phyloP scores from a whole-genome alignment of 1,139 yeast species.

The Candida sanyaensis region DNA sequence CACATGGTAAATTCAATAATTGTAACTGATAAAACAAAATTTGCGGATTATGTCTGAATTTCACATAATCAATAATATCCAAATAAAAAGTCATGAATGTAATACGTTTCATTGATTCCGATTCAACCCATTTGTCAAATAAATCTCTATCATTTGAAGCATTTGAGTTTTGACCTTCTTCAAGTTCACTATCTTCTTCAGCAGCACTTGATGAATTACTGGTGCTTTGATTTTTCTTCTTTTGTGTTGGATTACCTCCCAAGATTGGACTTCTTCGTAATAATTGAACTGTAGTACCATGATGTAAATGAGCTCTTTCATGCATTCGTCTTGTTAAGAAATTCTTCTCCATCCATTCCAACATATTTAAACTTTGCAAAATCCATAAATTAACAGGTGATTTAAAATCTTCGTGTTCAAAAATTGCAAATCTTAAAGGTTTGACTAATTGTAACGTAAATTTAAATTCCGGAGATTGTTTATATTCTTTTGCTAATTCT shows the following conservation, averaged over 20 bases:
- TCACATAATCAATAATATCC: conserved; percentile 78
- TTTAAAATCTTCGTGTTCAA: conserved; percentile 58
- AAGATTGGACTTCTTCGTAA: conserved; percentile 72
- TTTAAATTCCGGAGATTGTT: conserved; percentile 27
- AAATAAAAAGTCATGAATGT: conserved; percentile 80
- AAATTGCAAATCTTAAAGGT: conserved; percentile 64
- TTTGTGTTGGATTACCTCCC: conserved; percentile 60
- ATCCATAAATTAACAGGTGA: conserved; percentile 68
- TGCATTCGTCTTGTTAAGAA: conserved; percentile 60
- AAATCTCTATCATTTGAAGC: conserved; percentile 30
- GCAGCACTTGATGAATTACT: conserved; percentile 29
- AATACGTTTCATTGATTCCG: conserved; percentile 75
- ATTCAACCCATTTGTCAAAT: conserved; percentile 66
- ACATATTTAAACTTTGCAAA: conserved; percentile 59
- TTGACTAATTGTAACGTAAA: conserved; percentile 48
- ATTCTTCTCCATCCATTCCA: conserved; percentile 71
- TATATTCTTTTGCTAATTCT: conserved; percentile 10
- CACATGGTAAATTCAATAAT: conserved; percentile 69
- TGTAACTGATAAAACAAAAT: conserved; percentile 75
- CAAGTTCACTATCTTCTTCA: conserved; percentile 24
- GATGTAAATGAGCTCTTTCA: conserved; percentile 76
- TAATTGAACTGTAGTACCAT: conserved; percentile 74
- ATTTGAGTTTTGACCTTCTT: conserved; percentile 14
- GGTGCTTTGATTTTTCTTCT: conserved; percentile 18
- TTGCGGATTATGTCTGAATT: conserved; percentile 74